phyloP scores from a whole-genome alignment of 1,284 basidiomycete genomes.

The Filobasidium uniguttulatum region DNA sequence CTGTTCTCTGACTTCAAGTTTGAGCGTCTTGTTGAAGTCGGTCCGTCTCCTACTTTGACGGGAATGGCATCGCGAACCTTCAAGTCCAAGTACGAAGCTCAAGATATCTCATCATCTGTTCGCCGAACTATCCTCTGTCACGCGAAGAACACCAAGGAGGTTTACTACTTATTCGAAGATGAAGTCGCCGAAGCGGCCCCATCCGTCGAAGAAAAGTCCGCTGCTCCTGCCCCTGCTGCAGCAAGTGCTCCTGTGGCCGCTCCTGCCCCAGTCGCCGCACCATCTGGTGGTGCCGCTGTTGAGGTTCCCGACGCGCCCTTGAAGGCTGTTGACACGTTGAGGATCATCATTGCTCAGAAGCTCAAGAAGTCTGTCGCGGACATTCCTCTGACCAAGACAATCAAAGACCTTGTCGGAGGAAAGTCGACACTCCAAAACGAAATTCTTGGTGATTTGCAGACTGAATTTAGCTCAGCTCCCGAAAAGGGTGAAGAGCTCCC shows the following conservation, averaged over 20 bases:
- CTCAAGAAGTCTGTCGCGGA: slow-evolving; percentile 89
- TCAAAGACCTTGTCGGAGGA: slow-evolving; percentile 96
- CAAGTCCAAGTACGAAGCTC: slow-evolving; percentile 87
- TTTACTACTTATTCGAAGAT: slow-evolving; percentile 96
- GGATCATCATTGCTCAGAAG: slow-evolving; percentile 88
- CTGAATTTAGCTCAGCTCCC: slow-evolving; percentile 78
- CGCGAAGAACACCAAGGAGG: slow-evolving; percentile 89
- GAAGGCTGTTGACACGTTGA: slow-evolving; percentile 80
- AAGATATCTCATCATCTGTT: slow-evolving; percentile 71
- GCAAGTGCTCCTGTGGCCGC: slow-evolving; percentile 40
- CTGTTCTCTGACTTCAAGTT: slow-evolving; percentile 81
- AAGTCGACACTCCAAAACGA: slow-evolving; percentile 98
- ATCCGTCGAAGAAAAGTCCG: slow-evolving; percentile 39
- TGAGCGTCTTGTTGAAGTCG: slow-evolving; percentile 88
- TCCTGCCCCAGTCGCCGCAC: slow-evolving; percentile 40
- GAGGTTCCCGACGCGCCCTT: slow-evolving; percentile 78
- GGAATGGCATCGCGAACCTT: slow-evolving; percentile 88
- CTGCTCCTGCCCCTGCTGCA: slow-evolving; percentile 37
- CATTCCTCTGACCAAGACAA: slow-evolving; percentile 80
- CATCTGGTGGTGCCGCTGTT: slow-evolving; percentile 49
- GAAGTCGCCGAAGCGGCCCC: slow-evolving; percentile 42
- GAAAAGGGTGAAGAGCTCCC: slow-evolving; percentile 97
- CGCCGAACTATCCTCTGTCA: slow-evolving; percentile 78
- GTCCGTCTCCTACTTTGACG: slow-evolving; percentile 87
- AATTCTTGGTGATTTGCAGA: slow-evolving; percentile 81